Evolutionary conservation across 139 green algal genomes (phyloP).

Genomic region (Chlorella sp.): DNA sequence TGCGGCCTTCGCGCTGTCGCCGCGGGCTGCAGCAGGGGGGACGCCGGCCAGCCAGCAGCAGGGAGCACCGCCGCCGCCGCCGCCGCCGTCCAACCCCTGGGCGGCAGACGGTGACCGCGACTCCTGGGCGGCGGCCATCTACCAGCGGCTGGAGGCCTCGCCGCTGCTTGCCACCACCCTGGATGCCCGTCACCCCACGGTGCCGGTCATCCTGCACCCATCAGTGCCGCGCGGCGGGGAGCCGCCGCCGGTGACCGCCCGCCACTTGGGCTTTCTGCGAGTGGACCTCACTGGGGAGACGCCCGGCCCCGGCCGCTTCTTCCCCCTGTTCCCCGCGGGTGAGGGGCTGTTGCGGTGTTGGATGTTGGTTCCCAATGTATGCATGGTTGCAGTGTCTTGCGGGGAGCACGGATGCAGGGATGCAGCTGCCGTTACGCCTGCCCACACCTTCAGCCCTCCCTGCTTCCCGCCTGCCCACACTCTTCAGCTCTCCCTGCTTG

Average conservation of each 20-base stretch:
- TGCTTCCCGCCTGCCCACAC: background rate
- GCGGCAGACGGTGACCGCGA: slow-evolving; percentile 1
- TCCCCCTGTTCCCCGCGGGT: slow-evolving; percentile 4
- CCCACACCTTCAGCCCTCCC: background rate
- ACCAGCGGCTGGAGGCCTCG: background rate
- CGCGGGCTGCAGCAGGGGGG: background rate
- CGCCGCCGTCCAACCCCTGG: background rate
- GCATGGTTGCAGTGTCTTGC: no score
- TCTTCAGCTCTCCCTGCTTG: background rate
- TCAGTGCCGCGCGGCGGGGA: slow-evolving; percentile 15
- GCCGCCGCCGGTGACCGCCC: slow-evolving; percentile 6
- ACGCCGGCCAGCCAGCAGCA: background rate
- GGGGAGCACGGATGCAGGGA: no score
- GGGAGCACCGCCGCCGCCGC: background rate
- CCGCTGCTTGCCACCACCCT: background rate
- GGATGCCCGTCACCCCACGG: background rate
- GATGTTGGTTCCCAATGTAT: no score
- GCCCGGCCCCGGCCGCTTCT: slow-evolving; percentile 23
- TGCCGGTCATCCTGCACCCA: slow-evolving; percentile 33
- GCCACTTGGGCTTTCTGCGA: slow-evolving; percentile 29
- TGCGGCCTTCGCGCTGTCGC: slow-evolving; percentile 1
- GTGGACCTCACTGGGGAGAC: slow-evolving; percentile 3
- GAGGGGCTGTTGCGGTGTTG: background rate
- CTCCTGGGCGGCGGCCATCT: slow-evolving; percentile 9
- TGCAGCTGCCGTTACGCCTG: no score